Evolutionary conservation across 169 alveolate species (phyloP), one percentile per base, ranked within the genome.

Genomic region (Plasmodium ovale): DNA sequence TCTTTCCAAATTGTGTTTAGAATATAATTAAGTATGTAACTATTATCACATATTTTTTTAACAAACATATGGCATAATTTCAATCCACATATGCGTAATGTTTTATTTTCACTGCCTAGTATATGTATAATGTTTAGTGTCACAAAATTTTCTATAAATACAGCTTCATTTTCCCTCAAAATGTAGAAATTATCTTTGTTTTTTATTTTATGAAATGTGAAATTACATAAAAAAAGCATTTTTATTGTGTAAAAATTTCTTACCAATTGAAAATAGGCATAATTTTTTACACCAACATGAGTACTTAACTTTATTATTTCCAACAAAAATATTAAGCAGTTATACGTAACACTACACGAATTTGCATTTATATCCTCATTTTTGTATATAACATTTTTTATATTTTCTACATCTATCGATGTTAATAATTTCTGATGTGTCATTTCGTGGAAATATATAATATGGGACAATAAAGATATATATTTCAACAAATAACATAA

Each of bases 231-330:
- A 4, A 49, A 82, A 3, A 82, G 62, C 0, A n/a, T 3, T 0
- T 64, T 14, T 16, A 64, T 33, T 35, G 29, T 51, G 0, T 47
- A 0, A 12, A 39, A 25, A 35, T 65, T 65, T 82, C 79, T 25
- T 14, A 56, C 21, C 1, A 82, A 19, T 14, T 82, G 90, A 56
- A 35, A 64, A 33, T 82, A 82, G 1, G 65, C 60, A 82, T 29
- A 82, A 29, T 35, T 65, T 27, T 82, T 65, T 39, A 67, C 54
- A 19, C 89, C 89, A 2, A 1, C 1, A 29, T 79, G 89, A 7
- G 59, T 21, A 79, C 89, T 79, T 49, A 79, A 79, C 29, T 31
- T 79, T 21, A 79, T 42, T n/a, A 79, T 53, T 25, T 79, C 70
- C 1, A 65, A n/a, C 14, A 79, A 68, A 56, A 79, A 53, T 6